Conservation (phyloP, 176 grass and related monocot species). For the Chloris gayana region DNA sequence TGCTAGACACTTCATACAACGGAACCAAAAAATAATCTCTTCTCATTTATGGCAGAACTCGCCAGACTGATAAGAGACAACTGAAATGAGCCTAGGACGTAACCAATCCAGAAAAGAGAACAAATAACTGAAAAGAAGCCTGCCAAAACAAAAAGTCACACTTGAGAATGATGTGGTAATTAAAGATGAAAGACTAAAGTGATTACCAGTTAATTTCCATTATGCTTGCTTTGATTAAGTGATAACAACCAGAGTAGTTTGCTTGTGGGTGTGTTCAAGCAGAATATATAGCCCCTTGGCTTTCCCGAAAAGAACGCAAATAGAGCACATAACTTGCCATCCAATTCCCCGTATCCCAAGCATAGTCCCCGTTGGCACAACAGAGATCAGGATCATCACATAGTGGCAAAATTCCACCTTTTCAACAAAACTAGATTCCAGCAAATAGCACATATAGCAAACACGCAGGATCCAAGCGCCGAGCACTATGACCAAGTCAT, state of each 20-base stretch:
- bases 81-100: slow-evolving; percentile 15
- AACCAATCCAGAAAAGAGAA: slow-evolving; percentile 51
- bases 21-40: neutral
- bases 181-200: slow-evolving; percentile 17
- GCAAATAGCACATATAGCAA: slow-evolving; percentile 40
- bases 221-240: slow-evolving; percentile 21
- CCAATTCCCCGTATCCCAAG: slow-evolving; percentile 28
- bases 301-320: slow-evolving; percentile 36
- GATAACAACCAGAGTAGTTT: slow-evolving; percentile 21
- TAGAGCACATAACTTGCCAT: slow-evolving; percentile 12
- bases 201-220: slow-evolving; percentile 45
- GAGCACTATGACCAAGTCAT: slow-evolving; percentile 56
- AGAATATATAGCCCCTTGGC: slow-evolving; percentile 24
- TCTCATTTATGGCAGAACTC: neutral
- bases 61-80: neutral
- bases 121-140: slow-evolving; percentile 46
- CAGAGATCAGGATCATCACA: slow-evolving; percentile 27
- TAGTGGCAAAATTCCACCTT: slow-evolving; percentile 33
- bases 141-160: slow-evolving; percentile 63
- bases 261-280: slow-evolving; percentile 42
- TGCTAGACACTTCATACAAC: slow-evolving; percentile 2
- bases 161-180: slow-evolving; percentile 41
- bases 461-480: slow-evolving; percentile 38
- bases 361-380: slow-evolving; percentile 16
- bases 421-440: slow-evolving; percentile 43